A percentile compares a stretch with the other conserved stretches of the same genome.
phyloP scores from a whole-genome alignment of 495 filamentous ascomycete genomes.

The Hypoxylon lienhwacheense region DNA sequence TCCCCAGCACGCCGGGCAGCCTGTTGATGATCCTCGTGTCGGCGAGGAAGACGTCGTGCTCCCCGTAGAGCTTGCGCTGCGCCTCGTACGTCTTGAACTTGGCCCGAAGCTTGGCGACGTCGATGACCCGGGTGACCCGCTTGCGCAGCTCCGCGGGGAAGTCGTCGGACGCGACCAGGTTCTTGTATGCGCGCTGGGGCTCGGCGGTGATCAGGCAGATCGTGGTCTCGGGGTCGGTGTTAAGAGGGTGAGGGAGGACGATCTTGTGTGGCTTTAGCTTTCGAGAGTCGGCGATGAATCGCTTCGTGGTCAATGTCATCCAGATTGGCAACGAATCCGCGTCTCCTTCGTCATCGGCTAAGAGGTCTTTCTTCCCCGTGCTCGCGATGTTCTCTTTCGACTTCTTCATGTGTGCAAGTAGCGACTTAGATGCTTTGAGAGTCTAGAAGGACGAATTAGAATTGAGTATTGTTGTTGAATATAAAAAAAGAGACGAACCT shows the following conservation, averaged over 20 bases:
- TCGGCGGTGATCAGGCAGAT: conserved; percentile 53
- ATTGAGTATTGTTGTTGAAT: not conserved
- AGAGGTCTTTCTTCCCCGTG: conserved; percentile 65
- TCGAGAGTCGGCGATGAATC: conserved; percentile 74
- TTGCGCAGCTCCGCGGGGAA: conserved; percentile 73
- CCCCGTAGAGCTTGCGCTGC: conserved; percentile 76
- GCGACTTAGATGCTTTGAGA: conserved; percentile 76
- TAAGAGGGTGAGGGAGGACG: conserved; percentile 68
- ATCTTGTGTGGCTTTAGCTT: conserved; percentile 72
- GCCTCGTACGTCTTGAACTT: conserved; percentile 87
- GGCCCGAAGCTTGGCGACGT: conserved; percentile 75
- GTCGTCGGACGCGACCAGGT: conserved; percentile 70
- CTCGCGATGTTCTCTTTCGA: conserved; percentile 58
- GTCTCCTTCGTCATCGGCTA: conserved; percentile 65
- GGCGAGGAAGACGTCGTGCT: conserved; percentile 85
- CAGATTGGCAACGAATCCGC: conserved; percentile 69
- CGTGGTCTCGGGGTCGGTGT: conserved; percentile 42
- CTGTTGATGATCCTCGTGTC: conserved; percentile 79
- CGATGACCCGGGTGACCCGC: conserved; percentile 79
- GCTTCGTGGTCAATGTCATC: conserved; percentile 87
- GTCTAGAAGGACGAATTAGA: conserved; percentile 50
- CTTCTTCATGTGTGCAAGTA: conserved; percentile 77
- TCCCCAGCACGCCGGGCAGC: conserved; percentile 77
- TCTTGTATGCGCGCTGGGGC: conserved; percentile 88
- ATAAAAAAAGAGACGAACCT: conserved; percentile 37